Evolutionary conservation across 1,139 yeast species (phyloP).

Genomic region (Saccharomycopsis hybrid): DNA sequence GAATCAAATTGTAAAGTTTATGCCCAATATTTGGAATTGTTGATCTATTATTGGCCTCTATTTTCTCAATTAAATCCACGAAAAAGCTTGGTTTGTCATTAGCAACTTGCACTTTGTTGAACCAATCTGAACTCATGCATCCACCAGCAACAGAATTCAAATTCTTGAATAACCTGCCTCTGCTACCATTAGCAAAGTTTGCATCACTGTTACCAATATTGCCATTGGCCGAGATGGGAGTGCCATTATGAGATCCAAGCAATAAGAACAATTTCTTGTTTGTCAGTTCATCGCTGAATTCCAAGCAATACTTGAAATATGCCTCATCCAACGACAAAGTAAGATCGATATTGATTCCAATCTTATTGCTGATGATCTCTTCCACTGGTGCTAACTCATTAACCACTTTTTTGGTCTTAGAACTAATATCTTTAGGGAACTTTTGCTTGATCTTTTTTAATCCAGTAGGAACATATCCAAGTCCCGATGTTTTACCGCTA

Average conservation of each 20-base stretch:
- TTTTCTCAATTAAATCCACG: neutral
- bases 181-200: too few relatives aligned
- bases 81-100: neutral
- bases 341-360: conserved; percentile 17
- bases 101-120: neutral
- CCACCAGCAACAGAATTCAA: conserved; percentile 18
- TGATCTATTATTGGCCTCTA: neutral
- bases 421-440: conserved; percentile 10
- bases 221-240: neutral
- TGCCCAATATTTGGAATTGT: neutral
- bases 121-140: conserved; percentile 11
- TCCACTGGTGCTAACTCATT: conserved; percentile 15
- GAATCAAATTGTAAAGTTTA: conserved; percentile 1
- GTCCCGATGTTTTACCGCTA: too few relatives aligned
- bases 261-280: neutral
- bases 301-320: conserved; percentile 19
- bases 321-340: conserved; percentile 11
- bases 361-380: conserved; percentile 12
- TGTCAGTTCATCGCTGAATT: conserved; percentile 4
- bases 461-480: conserved; percentile 1
- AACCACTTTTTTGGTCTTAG: conserved; percentile 7
- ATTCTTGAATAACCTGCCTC: too few relatives aligned
- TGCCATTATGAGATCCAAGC: neutral
- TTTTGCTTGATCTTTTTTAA: conserved; percentile 6
- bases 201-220: neutral